phyloP scores from a whole-genome alignment of 768 basidiomycete genomes.

The Russula olivacea region DNA sequence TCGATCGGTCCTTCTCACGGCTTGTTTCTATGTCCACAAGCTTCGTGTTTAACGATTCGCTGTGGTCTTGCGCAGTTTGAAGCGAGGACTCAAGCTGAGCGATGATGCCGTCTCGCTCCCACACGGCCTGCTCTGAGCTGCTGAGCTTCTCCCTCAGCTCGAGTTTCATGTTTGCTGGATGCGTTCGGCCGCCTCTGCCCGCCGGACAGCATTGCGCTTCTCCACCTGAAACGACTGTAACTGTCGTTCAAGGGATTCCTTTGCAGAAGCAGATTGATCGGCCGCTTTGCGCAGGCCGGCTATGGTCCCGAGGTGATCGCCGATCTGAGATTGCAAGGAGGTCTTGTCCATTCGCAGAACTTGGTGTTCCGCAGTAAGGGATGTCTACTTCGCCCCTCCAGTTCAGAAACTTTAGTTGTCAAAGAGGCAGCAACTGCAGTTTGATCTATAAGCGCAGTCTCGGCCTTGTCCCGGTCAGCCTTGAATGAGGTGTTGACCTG shows the following conservation, averaged over 20 bases:
- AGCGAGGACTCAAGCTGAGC: conserved; percentile 55
- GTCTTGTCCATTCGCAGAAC: conserved; percentile 45
- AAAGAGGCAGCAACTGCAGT: conserved; percentile 44
- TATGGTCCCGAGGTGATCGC: conserved; percentile 42
- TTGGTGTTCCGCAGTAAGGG: conserved; percentile 44
- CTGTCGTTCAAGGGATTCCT: conserved; percentile 48
- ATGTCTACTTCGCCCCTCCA: conserved; percentile 43
- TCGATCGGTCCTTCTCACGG: conserved; percentile 48
- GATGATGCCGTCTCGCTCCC: conserved; percentile 51
- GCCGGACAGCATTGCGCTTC: conserved; percentile 53
- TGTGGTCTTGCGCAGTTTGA: conserved; percentile 48
- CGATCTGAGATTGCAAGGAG: conserved; percentile 43
- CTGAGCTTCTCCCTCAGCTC: conserved; percentile 62
- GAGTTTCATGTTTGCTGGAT: conserved; percentile 60
- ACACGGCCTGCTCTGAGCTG: conserved; percentile 47
- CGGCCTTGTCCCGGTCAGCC: conserved; percentile 53
- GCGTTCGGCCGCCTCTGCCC: conserved; percentile 69
- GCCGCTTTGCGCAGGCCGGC: conserved; percentile 57
- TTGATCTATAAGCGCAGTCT: conserved; percentile 40
- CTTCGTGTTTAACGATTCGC: conserved; percentile 41
- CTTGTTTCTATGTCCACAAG: conserved; percentile 41
- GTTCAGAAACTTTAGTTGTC: conserved; percentile 42
- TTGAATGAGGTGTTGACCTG: conserved; percentile 56
- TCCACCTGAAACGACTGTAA: conserved; percentile 61
- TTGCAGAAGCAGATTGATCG: conserved; percentile 46